phyloP scores from a whole-genome alignment of 139 green algal species.

The Zygnema cylindricum region DNA sequence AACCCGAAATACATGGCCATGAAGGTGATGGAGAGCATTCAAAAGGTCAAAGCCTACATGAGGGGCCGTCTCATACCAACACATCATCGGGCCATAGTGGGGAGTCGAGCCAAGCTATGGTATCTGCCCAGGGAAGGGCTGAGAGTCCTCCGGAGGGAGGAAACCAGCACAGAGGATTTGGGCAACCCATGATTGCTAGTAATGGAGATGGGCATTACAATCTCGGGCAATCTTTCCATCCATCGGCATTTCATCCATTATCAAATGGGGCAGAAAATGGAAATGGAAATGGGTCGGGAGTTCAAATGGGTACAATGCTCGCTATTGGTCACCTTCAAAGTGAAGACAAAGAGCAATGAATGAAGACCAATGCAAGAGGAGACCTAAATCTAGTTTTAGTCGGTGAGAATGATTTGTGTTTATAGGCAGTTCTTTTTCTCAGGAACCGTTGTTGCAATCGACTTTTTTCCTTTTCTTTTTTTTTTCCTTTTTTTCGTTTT shows the following conservation, averaged over 20 bases:
- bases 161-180: not conserved
- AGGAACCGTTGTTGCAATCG: too few relatives aligned
- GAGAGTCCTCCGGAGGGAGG: too few relatives aligned
- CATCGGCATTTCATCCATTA: not conserved
- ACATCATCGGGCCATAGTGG: not conserved
- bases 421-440: not conserved
- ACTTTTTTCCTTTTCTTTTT: too few relatives aligned
- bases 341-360: not conserved
- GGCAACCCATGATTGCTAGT: not conserved
- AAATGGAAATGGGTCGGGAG: not conserved
- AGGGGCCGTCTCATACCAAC: not conserved
- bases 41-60: not conserved
- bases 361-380: not conserved
- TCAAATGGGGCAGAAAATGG: not conserved
- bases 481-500: too few relatives aligned
- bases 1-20: not conserved
- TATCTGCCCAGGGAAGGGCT: not conserved
- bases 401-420: not conserved
- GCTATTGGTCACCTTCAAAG: not conserved
- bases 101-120: not conserved
- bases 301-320: not conserved
- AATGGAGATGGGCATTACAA: not conserved
- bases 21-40: not conserved
- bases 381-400: not conserved
- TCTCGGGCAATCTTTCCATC: not conserved